A percentile compares a stretch with the other conserved stretches of the same genome.
Evolutionary conservation across 768 basidiomycete genomes (phyloP).

Genomic region (Symmetrospora coprosmae): DNA sequence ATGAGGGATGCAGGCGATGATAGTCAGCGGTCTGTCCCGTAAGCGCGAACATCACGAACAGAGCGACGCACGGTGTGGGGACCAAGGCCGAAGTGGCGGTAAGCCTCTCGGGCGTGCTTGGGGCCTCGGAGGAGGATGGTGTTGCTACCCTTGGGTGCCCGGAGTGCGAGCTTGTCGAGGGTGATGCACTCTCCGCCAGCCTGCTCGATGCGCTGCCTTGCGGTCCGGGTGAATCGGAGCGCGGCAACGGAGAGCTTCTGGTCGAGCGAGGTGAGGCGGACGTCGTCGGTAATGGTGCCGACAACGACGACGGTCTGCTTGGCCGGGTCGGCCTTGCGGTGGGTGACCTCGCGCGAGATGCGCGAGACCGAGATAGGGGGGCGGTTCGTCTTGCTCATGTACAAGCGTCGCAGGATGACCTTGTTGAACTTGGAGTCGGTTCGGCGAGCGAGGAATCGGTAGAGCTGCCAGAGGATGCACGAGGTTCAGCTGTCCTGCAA

Average conservation of each 20-base stretch:
- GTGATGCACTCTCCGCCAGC: slow-evolving; percentile 91
- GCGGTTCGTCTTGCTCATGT: slow-evolving; percentile 93
- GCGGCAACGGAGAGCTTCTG: slow-evolving; percentile 90
- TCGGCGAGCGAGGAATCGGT: slow-evolving; percentile 95
- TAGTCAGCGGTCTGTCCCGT: not conserved
- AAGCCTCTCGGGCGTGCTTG: slow-evolving; percentile 82
- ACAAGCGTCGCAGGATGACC: slow-evolving; percentile 88
- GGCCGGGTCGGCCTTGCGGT: slow-evolving; percentile 41
- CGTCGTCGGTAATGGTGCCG: slow-evolving; percentile 87
- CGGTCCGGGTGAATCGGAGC: slow-evolving; percentile 80
- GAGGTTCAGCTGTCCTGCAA: not conserved
- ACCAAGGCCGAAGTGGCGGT: slow-evolving; percentile 96
- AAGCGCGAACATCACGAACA: not conserved
- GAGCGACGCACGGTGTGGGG: slow-evolving; percentile 27
- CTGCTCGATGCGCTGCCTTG: slow-evolving; percentile 62
- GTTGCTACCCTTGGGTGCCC: slow-evolving; percentile 87
- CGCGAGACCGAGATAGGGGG: slow-evolving; percentile 89
- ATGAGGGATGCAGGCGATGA: not conserved
- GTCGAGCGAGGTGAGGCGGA: slow-evolving; percentile 57
- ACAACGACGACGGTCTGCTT: slow-evolving; percentile 79
- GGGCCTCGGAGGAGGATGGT: slow-evolving; percentile 84
- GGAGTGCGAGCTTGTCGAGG: slow-evolving; percentile 87
- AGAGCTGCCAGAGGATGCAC: slow-evolving; percentile 49
- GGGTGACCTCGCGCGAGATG: slow-evolving; percentile 48
- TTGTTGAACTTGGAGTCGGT: slow-evolving; percentile 95